phyloP scores from a whole-genome alignment of 768 basidiomycete genomes.

The Suillus americanus region DNA sequence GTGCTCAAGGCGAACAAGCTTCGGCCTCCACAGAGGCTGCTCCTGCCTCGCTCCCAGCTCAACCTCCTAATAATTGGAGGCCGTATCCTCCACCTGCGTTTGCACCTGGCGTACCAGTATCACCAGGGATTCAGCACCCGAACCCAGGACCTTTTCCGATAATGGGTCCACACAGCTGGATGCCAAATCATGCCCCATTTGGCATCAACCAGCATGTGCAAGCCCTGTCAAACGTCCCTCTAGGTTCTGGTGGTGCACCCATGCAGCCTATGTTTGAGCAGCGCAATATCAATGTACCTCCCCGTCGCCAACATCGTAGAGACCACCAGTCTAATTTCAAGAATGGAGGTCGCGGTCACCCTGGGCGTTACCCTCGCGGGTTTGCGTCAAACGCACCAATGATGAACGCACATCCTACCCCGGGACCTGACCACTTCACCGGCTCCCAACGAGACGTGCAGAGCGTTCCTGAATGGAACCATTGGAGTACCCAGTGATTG shows the following conservation, averaged over 20 bases:
- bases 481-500: background rate
- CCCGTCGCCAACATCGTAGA: conserved; percentile 33
- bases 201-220: conserved; percentile 17
- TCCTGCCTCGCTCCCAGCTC: conserved; percentile 26
- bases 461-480: conserved; percentile 1
- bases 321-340: conserved; percentile 27
- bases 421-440: background rate
- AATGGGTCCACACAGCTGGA: conserved; percentile 24
- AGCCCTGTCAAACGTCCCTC: conserved; percentile 15
- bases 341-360: conserved; percentile 18
- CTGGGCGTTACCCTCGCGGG: conserved; percentile 20
- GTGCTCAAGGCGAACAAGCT: conserved; percentile 32
- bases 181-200: conserved; percentile 25
- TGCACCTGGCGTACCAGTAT: conserved; percentile 18
- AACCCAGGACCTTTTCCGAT: conserved; percentile 24
- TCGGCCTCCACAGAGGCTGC: conserved; percentile 15
- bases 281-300: conserved; percentile 22
- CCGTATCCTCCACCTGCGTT: conserved; percentile 29
- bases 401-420: background rate
- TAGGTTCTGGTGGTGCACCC: conserved; percentile 14
- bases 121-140: conserved; percentile 31
- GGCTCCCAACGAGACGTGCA: background rate
- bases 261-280: conserved; percentile 21
- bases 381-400: conserved; percentile 3
- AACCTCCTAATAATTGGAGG: conserved; percentile 33